Base-by-base conservation (phyloP, 768 basidiomycete species). In the Lentinula aciculospora region DNA sequence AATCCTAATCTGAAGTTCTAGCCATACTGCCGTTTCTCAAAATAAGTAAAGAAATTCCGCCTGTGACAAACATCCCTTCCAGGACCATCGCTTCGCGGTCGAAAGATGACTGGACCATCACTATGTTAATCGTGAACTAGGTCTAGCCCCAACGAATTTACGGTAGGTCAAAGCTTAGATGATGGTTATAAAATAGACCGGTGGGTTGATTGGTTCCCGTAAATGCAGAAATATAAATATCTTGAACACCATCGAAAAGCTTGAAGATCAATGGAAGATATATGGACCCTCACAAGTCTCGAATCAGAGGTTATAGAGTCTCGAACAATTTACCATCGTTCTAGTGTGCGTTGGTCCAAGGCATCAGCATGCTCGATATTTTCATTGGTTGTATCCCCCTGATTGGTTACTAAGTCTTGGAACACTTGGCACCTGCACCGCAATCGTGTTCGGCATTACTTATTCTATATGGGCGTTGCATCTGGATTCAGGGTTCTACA, bases 91-190 rank as follows among this genome's bases (percentile, higher is more conserved):
- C 81, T 4, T 79, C 76, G 32, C 58, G 60, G 15, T 62, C 65
- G 1, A 61, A 58, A 28, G 73, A 81, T 57, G 68, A 76, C 55
- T 88, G 84, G 83, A 80, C 85, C 65, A 76, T 76, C 65, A 82
- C 78, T 19, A 63, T 86, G 57, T 81, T 79, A 65, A 73, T 84
- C 53, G 59, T 81, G 53, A 37, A 53, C 32, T 53, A 47, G 25
- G 28, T 28, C n/a, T 44, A n/a, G 42, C 7, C 37, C 1, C 3
- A 5, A 39, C n/a, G n/a, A n/a, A n/a, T n/a, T 39, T 17, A 5
- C 17, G 15, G 37, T n/a, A 15, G 7, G 37, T n/a, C 6, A 39
- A 5, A n/a, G 37, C n/a, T 39, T 8, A 6, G n/a, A n/a, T n/a
- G n/a, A n/a, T n/a, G n/a, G n/a, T n/a, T n/a, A n/a, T n/a, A n/a